These are phyloP conservation scores for Veloporphyrellus conicus DNA, from an alignment of 1,284 basidiomycete genomes.

Conservation along the genomic window DNA sequence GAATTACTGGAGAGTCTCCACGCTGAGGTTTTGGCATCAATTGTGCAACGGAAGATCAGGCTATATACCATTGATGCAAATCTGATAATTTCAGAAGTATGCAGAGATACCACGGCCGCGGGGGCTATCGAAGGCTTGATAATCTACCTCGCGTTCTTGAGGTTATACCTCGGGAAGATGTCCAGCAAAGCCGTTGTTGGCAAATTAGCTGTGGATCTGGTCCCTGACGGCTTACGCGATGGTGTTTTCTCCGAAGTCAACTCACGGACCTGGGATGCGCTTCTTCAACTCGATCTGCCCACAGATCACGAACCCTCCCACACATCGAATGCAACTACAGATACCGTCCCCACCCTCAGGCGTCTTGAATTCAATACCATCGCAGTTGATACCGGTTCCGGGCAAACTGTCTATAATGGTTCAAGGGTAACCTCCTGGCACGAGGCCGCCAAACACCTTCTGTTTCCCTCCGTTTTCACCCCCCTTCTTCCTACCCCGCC, in stretches of 20 bases:
- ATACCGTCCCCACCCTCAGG: slow-evolving; percentile 42
- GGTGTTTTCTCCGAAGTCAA: slow-evolving; percentile 47
- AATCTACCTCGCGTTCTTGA: slow-evolving; percentile 62
- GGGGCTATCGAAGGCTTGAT: slow-evolving; percentile 50
- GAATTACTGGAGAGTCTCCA: slow-evolving; percentile 60
- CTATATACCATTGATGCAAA: slow-evolving; percentile 59
- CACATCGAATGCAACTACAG: slow-evolving; percentile 18
- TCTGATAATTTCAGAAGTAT: slow-evolving; percentile 36
- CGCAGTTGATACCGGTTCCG: slow-evolving; percentile 51
- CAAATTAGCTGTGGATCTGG: slow-evolving; percentile 45
- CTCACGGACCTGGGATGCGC: slow-evolving; percentile 52
- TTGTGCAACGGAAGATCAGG: slow-evolving; percentile 48
- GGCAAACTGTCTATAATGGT: slow-evolving; percentile 55
- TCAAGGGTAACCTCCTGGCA: slow-evolving; percentile 74
- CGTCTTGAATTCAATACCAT: slow-evolving; percentile 70
- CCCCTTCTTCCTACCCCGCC: slow-evolving; percentile 38
- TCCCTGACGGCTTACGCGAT: slow-evolving; percentile 40
- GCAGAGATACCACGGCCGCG: slow-evolving; percentile 32
- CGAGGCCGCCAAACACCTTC: slow-evolving; percentile 82
- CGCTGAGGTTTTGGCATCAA: slow-evolving; percentile 37
- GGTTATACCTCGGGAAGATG: slow-evolving; percentile 63
- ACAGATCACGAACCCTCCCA: slow-evolving; percentile 11
- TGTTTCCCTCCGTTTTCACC: slow-evolving; percentile 83
- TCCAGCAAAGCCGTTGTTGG: slow-evolving; percentile 53
- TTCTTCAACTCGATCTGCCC: slow-evolving; percentile 49